phyloP scores from a whole-genome alignment of 2,329 filamentous ascomycete species.

The Claviceps maximensis region DNA sequence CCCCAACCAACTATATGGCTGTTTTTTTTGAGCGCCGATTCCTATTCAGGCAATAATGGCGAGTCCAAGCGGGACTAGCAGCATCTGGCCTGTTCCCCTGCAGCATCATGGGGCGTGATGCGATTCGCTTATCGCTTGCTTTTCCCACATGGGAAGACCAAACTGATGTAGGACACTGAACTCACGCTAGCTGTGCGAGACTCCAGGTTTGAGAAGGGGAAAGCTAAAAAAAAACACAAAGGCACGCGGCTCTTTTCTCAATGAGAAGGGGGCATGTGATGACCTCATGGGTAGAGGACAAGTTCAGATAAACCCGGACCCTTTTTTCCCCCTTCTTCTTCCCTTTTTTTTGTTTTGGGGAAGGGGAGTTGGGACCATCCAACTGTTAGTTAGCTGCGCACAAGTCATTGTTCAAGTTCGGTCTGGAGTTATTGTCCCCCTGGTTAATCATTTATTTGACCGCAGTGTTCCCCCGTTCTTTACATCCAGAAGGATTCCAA shows the following conservation, averaged over 20 bases:
- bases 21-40: not conserved
- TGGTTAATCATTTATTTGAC: not conserved
- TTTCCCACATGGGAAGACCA: too few relatives aligned
- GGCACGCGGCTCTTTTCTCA: too few relatives aligned
- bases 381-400: too few relatives aligned
- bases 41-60: slow-evolving; percentile 4
- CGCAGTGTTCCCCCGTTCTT: not conserved
- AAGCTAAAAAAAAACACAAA: too few relatives aligned
- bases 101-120: not conserved
- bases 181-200: too few relatives aligned
- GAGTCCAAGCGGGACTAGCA: not conserved
- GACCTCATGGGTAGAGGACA: not conserved
- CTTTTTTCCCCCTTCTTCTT: not conserved
- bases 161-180: too few relatives aligned
- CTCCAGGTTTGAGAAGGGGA: not conserved
- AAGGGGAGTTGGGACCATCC: too few relatives aligned
- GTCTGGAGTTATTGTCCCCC: not conserved
- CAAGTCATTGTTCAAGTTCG: not conserved
- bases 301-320: not conserved
- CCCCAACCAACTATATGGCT: not conserved
- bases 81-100: not conserved
- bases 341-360: not conserved
- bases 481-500: not conserved
- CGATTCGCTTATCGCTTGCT: not conserved
- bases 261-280: slow-evolving; percentile 3